These are phyloP conservation scores for Triticum dicoccoides DNA, from an alignment of 176 grass and related monocot genomes.

Conservation along the genomic window DNA sequence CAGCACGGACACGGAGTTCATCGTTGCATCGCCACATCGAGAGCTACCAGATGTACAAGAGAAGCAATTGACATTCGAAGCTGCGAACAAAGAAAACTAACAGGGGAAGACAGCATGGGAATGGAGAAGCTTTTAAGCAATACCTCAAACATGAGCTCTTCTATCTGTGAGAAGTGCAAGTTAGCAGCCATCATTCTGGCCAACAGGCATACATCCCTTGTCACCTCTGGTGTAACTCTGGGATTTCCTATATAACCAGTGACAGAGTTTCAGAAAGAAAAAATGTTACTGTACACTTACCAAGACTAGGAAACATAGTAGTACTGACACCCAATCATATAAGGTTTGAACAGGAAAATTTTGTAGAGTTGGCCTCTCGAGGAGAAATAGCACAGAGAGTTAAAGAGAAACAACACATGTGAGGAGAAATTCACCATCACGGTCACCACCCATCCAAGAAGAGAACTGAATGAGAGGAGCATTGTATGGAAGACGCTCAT, in stretches of 20 bases:
- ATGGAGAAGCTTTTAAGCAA: neutral
- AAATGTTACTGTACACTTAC: neutral
- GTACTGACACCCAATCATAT: neutral
- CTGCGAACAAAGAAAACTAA: neutral
- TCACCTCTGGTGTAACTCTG: conserved; percentile 85
- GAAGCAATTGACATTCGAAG: neutral
- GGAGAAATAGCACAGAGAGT: neutral
- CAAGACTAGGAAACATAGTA: neutral
- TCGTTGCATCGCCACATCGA: conserved; percentile 90
- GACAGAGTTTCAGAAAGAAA: neutral
- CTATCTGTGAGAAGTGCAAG: conserved; percentile 77
- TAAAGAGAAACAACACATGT: neutral
- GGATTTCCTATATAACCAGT: conserved; percentile 56
- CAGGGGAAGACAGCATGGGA: neutral
- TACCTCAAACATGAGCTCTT: conserved; percentile 95
- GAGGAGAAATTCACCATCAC: conserved; percentile 54
- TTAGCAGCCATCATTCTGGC: conserved; percentile 88
- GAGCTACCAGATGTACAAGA: conserved; percentile 36
- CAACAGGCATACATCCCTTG: conserved; percentile 81
- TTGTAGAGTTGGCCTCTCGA: neutral
- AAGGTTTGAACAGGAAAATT: neutral
- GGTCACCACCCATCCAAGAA: conserved; percentile 94
- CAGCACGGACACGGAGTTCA: conserved; percentile 63
- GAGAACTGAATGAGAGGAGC: conserved; percentile 76
- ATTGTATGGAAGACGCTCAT: conserved; percentile 75